These are phyloP conservation scores for Microbotryum violaceum DNA, from an alignment of 1,284 basidiomycete genomes.

Conservation along the genomic window DNA sequence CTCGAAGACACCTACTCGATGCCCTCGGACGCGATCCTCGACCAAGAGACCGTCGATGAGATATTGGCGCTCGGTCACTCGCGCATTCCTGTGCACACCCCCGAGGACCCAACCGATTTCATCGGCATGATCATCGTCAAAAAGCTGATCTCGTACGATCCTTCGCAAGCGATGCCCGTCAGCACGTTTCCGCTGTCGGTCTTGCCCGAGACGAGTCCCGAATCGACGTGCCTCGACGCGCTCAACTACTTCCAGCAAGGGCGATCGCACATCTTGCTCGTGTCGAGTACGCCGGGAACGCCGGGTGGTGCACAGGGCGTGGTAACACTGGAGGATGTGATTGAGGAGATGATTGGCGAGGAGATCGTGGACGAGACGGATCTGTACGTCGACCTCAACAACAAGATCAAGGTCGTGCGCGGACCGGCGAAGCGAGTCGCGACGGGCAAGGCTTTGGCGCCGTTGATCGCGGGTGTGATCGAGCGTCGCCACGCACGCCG, in stretches of 20 bases:
- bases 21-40: conserved; percentile 66
- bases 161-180: conserved; percentile 53
- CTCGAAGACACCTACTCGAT: conserved; percentile 68
- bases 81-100: conserved; percentile 81
- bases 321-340: conserved; percentile 46
- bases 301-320: conserved; percentile 43
- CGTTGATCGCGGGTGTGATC: conserved; percentile 32
- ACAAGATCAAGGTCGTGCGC: conserved; percentile 34
- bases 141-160: conserved; percentile 86
- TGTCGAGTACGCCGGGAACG: conserved; percentile 56
- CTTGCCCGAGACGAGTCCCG: conserved; percentile 81
- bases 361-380: conserved; percentile 46
- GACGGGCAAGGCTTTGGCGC: conserved; percentile 30
- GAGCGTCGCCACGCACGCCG: conserved; percentile 24
- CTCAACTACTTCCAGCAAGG: conserved; percentile 67
- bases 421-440: conserved; percentile 24
- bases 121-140: conserved; percentile 73
- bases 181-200: conserved; percentile 49
- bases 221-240: conserved; percentile 71
- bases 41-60: conserved; percentile 70
- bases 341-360: conserved; percentile 74
- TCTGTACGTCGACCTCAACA: conserved; percentile 35
- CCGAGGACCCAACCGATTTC: conserved; percentile 66
- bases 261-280: conserved; percentile 80
- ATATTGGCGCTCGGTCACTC: conserved; percentile 64